phyloP scores from a whole-genome alignment of 495 filamentous ascomycete genomes.

The Hypomontagnella submonticulosa region DNA sequence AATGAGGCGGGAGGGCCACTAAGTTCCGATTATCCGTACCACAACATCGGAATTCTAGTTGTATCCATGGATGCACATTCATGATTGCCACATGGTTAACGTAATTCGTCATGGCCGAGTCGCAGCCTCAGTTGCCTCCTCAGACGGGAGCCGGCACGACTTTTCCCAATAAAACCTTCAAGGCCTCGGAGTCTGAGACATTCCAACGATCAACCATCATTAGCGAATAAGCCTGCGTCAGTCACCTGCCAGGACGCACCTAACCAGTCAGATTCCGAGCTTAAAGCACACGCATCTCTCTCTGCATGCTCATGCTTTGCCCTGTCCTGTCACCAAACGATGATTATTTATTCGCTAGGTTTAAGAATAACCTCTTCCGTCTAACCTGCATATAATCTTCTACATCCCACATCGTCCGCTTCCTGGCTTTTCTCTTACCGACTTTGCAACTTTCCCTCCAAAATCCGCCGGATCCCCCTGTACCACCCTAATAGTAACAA shows the following conservation, averaged over 20 bases:
- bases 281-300: slow-evolving; percentile 19
- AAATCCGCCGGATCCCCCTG: neutral
- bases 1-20: too few relatives aligned
- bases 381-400: slow-evolving; percentile 6
- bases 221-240: slow-evolving; percentile 6
- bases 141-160: neutral
- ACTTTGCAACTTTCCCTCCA: slow-evolving; percentile 8
- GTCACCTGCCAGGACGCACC: slow-evolving; percentile 11
- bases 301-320: slow-evolving; percentile 8
- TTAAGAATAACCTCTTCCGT: slow-evolving; percentile 3
- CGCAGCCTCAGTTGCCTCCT: slow-evolving; percentile 1
- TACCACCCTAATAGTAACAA: slow-evolving; percentile 5
- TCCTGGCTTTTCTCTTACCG: slow-evolving; percentile 18
- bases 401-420: slow-evolving; percentile 3
- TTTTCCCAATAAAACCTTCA: slow-evolving; percentile 23
- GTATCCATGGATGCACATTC: slow-evolving; percentile 1
- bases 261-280: slow-evolving; percentile 30
- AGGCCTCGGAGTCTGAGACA: slow-evolving; percentile 20
- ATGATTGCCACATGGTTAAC: slow-evolving; percentile 22
- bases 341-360: neutral
- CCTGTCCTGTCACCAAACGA: neutral
- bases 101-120: slow-evolving; percentile 31
- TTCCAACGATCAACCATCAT: slow-evolving; percentile 8
- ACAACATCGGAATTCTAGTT: slow-evolving; percentile 29
- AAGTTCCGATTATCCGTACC: slow-evolving; percentile 43